Percentiles rank a stretch among this genome's conserved stretches.
Evolutionary conservation across 176 grass and related monocot genomes (phyloP).

Genomic region (Triticum urartu): DNA sequence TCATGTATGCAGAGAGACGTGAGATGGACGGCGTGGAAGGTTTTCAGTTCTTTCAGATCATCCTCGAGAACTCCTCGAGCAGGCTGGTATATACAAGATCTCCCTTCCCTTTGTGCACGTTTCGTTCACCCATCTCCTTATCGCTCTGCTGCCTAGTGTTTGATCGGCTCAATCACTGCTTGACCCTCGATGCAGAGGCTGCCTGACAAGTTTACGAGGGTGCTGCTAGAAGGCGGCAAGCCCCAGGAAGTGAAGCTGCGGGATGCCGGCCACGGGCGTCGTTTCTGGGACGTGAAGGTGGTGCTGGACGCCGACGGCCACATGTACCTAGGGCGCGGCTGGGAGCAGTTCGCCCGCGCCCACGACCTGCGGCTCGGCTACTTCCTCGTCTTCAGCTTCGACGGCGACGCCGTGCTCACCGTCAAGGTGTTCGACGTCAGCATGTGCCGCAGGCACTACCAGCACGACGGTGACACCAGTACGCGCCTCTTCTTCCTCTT

Average conservation of each 20-base stretch:
- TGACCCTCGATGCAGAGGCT: slow-evolving; percentile 13
- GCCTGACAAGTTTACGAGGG: background rate
- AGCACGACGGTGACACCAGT: background rate
- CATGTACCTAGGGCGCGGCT: slow-evolving; percentile 21
- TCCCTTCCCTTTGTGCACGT: too few species aligned
- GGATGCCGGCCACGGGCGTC: background rate
- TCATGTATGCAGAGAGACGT: background rate
- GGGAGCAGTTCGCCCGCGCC: slow-evolving; percentile 23
- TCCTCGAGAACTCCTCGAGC: slow-evolving; percentile 9
- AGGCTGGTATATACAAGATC: slow-evolving; percentile 8
- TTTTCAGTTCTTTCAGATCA: slow-evolving; percentile 38
- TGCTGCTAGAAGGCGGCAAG: background rate
- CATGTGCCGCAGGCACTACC: slow-evolving; percentile 32
- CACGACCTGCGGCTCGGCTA: slow-evolving; percentile 17
- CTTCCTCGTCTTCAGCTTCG: slow-evolving; percentile 38
- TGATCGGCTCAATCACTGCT: background rate
- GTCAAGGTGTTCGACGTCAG: slow-evolving; percentile 37
- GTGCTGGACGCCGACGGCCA: background rate
- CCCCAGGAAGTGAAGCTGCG: background rate
- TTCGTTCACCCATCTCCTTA: too few species aligned
- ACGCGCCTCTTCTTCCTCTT: background rate
- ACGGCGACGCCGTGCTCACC: background rate
- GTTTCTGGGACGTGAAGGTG: slow-evolving; percentile 29
- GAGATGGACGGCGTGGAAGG: background rate
- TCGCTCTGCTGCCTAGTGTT: background rate